These are phyloP conservation scores for Graphiopsis chlorocephala DNA, from an alignment of 2,329 filamentous ascomycete genomes.

Conservation along the genomic window DNA sequence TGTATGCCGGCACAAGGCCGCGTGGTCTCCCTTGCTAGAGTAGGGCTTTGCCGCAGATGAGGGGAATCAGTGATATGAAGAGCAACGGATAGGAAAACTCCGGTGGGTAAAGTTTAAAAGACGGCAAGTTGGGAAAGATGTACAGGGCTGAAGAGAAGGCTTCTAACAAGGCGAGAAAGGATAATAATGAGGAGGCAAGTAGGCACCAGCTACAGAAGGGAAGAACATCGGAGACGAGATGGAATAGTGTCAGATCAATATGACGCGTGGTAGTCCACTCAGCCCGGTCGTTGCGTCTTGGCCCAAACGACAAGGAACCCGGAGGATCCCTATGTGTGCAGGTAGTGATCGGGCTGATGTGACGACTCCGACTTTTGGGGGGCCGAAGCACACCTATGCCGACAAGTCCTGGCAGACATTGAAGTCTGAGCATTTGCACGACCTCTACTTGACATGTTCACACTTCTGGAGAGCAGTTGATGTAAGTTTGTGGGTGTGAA, in stretches of 20 bases:
- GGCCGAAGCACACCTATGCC: neutral
- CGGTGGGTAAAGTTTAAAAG: neutral
- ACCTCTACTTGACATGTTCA: neutral
- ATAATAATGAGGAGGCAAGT: neutral
- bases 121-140: neutral
- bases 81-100: neutral
- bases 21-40: neutral
- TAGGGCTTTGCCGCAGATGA: conserved; percentile 1
- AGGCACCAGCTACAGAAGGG: neutral
- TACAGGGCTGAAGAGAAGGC: neutral
- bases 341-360: neutral
- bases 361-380: neutral
- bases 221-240: conserved; percentile 6
- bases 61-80: neutral
- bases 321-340: neutral
- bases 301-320: neutral
- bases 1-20: neutral
- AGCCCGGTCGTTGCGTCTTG: conserved; percentile 13
- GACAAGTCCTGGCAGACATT: neutral
- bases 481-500: neutral
- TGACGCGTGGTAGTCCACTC: conserved; percentile 9
- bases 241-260: neutral
- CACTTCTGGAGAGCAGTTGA: neutral
- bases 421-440: neutral
- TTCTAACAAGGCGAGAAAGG: neutral